A percentile compares a stretch with the other conserved stretches of the same genome.
phyloP scores from a whole-genome alignment of 1,284 basidiomycete genomes.

The Apiotrichum sp. region DNA sequence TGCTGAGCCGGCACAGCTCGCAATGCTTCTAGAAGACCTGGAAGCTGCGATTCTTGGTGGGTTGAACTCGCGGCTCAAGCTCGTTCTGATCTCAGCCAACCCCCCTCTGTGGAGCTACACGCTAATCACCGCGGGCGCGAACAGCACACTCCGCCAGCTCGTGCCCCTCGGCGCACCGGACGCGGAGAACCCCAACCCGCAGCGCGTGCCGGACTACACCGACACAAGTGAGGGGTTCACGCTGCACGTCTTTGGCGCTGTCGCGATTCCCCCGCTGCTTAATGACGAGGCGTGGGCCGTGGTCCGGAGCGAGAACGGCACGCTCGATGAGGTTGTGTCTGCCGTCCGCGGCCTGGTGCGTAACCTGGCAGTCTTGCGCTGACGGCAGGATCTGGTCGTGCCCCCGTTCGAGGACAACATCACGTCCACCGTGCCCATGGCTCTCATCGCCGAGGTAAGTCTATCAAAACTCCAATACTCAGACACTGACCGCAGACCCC shows the following conservation, averaged over 20 bases:
- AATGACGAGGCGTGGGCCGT: background rate
- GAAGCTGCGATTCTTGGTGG: background rate
- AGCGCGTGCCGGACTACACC: background rate
- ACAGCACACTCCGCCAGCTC: too few relatives aligned
- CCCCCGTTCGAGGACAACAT: conserved; percentile 1
- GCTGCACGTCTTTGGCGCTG: conserved; percentile 2
- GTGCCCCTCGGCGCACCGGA: background rate
- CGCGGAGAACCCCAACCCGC: background rate
- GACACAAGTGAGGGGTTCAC: conserved; percentile 2
- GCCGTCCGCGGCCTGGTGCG: too few relatives aligned
- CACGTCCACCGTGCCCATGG: background rate
- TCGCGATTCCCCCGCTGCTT: background rate
- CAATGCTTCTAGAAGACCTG: background rate
- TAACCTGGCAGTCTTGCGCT: background rate
- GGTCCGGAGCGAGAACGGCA: background rate
- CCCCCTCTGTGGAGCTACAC: background rate
- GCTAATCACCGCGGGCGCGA: background rate
- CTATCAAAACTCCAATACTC: background rate
- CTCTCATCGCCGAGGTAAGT: conserved; percentile 3
- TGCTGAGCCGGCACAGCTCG: background rate
- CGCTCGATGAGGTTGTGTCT: too few relatives aligned
- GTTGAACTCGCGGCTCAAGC: background rate
- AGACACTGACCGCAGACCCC: background rate
- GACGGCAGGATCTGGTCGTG: background rate
- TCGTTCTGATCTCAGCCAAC: background rate